These are phyloP conservation scores for Phytophthora citrophthora DNA, from an alignment of 352 stramenopile species.

Conservation along the genomic window DNA sequence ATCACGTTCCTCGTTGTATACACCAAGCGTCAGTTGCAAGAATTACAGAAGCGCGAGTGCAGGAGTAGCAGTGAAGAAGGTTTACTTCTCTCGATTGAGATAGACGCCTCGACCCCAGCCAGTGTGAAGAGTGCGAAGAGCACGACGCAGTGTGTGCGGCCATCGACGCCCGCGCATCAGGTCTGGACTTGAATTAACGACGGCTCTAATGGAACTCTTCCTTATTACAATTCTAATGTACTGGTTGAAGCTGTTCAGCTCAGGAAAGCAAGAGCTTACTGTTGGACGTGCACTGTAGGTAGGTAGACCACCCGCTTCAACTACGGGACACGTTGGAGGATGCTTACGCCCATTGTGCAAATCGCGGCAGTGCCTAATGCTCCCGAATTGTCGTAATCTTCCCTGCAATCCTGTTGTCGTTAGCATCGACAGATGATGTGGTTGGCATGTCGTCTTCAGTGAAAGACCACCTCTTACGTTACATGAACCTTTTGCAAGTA, in stretches of 20 bases:
- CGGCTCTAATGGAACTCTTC: background rate
- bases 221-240: constrained; percentile 20
- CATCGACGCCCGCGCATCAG: constrained; percentile 27
- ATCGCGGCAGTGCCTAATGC: background rate
- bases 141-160: constrained; percentile 19
- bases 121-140: constrained; percentile 20
- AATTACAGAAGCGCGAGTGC: constrained; percentile 68
- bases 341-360: constrained; percentile 25
- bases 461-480: too few species aligned
- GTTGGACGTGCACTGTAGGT: background rate
- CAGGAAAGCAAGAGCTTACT: background rate
- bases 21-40: constrained; percentile 61
- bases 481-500: too few species aligned
- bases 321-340: too few species aligned
- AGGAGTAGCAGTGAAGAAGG: constrained; percentile 60
- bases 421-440: background rate
- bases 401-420: background rate
- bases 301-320: constrained; percentile 1
- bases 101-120: constrained; percentile 20
- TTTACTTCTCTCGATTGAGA: constrained; percentile 42
- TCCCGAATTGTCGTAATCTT: constrained; percentile 20
- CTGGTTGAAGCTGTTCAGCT: constrained; percentile 6
- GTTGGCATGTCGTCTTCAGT: background rate
- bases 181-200: constrained; percentile 15
- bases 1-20: constrained; percentile 72